These are phyloP conservation scores for Cystobasidiaceae sp. DNA, from an alignment of 1,284 basidiomycete species.

Conservation along the genomic window DNA sequence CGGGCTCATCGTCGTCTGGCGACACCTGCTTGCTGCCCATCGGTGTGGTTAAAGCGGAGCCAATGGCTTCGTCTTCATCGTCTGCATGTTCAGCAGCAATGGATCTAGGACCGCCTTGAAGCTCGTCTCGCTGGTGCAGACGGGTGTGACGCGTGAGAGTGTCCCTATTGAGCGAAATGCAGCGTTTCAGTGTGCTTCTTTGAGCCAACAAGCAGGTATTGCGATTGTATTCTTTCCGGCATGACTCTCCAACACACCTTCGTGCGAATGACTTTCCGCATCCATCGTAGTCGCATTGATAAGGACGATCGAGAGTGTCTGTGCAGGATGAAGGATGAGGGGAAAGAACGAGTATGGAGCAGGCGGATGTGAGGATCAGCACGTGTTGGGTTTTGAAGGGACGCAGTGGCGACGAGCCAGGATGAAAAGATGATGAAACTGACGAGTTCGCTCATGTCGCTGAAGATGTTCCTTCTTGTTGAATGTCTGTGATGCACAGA, in stretches of 20 bases:
- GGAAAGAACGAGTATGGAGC: neutral
- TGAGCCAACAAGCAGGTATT: neutral
- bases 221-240: too few species aligned
- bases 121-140: constrained; percentile 23
- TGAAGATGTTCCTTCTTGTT: constrained; percentile 31
- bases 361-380: neutral
- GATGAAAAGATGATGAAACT: constrained; percentile 3
- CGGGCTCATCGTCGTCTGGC: neutral
- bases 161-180: constrained; percentile 1
- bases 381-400: neutral
- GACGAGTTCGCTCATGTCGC: constrained; percentile 29
- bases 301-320: constrained; percentile 31
- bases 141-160: constrained; percentile 28
- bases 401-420: neutral
- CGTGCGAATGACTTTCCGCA: constrained; percentile 32
- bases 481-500: constrained; percentile 22
- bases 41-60: neutral
- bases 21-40: constrained; percentile 12
- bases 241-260: neutral
- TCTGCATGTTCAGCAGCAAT: neutral
- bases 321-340: neutral
- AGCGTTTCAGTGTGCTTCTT: neutral
- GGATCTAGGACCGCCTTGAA: neutral
- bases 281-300: constrained; percentile 18
- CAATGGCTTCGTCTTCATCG: constrained; percentile 6